These are phyloP conservation scores for Madurella fahalii DNA, from an alignment of 2,329 filamentous ascomycete genomes.

Conservation along the genomic window DNA sequence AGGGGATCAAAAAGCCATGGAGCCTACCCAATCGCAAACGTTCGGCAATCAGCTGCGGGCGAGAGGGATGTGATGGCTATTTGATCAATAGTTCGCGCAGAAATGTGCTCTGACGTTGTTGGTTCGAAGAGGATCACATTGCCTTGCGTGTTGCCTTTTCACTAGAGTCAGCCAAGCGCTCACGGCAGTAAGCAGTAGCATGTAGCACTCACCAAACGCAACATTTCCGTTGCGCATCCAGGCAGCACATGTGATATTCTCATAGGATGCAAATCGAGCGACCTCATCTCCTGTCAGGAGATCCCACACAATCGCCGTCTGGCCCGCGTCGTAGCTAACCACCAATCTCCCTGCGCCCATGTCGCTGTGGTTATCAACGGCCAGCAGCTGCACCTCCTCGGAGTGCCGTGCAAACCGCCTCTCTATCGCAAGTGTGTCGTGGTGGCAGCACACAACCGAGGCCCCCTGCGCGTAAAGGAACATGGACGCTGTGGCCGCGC, in stretches of 20 bases:
- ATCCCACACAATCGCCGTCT: slow-evolving; percentile 96
- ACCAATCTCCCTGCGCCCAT: slow-evolving; percentile 78
- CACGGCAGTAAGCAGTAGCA: slow-evolving; percentile 13
- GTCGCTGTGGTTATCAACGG: slow-evolving; percentile 89
- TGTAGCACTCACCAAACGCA: slow-evolving; percentile 71
- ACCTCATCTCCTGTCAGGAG: slow-evolving; percentile 86
- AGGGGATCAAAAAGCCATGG: background rate
- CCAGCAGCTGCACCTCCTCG: slow-evolving; percentile 77
- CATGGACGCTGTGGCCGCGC: slow-evolving; percentile 84
- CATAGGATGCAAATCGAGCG: slow-evolving; percentile 87
- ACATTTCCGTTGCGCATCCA: slow-evolving; percentile 99
- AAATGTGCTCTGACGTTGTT: slow-evolving; percentile 86
- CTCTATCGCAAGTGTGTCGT: slow-evolving; percentile 88
- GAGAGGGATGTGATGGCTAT: slow-evolving; percentile 93
- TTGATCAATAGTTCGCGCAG: slow-evolving; percentile 81
- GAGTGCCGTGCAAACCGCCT: slow-evolving; percentile 78
- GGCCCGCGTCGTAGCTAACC: slow-evolving; percentile 86
- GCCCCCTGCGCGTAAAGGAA: slow-evolving; percentile 84
- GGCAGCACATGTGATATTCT: slow-evolving; percentile 74
- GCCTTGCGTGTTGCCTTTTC: slow-evolving; percentile 85
- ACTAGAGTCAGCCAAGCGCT: slow-evolving; percentile 25
- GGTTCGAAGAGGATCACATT: slow-evolving; percentile 95
- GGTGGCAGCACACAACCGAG: slow-evolving; percentile 80
- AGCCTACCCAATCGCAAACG: slow-evolving; percentile 88
- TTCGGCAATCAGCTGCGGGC: slow-evolving; percentile 82